Percentiles rank a stretch among this genome's conserved stretches.
Conservation (phyloP, 306 rosid species). For the Rosa multiflora region DNA sequence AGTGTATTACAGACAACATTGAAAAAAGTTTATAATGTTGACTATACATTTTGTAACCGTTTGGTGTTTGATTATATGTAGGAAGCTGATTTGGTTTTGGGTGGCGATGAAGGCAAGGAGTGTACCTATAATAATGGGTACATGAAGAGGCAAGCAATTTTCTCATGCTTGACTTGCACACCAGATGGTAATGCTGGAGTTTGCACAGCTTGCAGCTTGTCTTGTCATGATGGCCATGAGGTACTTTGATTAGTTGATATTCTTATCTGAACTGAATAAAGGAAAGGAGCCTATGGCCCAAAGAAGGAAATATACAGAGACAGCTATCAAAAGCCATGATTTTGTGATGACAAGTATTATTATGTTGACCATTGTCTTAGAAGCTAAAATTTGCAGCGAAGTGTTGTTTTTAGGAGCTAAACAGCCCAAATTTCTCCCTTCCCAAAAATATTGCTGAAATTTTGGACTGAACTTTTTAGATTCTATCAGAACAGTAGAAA, state of each 20-base stretch:
- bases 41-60: not conserved
- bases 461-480: not conserved
- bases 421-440: not conserved
- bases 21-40: not conserved
- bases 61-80: conserved; percentile 26
- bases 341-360: not conserved
- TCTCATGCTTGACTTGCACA: conserved; percentile 94
- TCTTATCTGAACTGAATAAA: not conserved
- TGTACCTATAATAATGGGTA: conserved; percentile 89
- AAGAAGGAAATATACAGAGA: not conserved
- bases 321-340: not conserved
- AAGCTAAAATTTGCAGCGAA: not conserved
- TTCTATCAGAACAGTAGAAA: not conserved
- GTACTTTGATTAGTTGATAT: conserved; percentile 31
- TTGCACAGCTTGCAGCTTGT: conserved; percentile 97
- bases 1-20: not conserved
- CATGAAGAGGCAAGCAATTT: conserved; percentile 96
- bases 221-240: conserved; percentile 99
- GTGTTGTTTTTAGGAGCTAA: not conserved
- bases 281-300: not conserved
- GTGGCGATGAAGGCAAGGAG: conserved; percentile 97
- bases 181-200: conserved; percentile 98
- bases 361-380: not conserved
- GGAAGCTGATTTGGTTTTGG: conserved; percentile 96
- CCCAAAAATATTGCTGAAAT: not conserved